Base-by-base conservation (phyloP, 495 filamentous ascomycete species). In the Penicillium bialowiezense region DNA sequence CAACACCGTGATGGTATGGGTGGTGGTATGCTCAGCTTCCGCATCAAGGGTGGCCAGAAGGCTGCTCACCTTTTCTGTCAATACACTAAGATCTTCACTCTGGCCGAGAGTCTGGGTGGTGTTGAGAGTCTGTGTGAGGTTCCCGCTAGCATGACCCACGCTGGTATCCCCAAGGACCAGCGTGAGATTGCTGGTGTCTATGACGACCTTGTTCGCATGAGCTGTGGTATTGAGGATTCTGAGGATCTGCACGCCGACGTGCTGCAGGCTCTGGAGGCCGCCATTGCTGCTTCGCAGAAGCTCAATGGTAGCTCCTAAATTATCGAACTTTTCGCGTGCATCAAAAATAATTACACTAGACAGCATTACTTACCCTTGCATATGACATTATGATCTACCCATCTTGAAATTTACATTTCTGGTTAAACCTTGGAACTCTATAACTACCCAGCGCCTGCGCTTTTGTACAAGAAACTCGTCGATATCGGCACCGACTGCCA, bases 11-110 rank as follows among this genome's bases (percentile, higher is more conserved):
- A 93, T 55, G 95, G 90, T 41, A 85, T 97, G 81, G 95, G 95
- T 37, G 93, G 93, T 56, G 93, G 93, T 45, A 97, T 98, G 95
- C 80, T 98, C 33, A 90, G 85, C 45, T 98, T 98, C 86, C 87
- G 93, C 44, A 88, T 98, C 65, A 82, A 83, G 51, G 93, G 95
- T 42, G 93, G 93, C n/a, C 74, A 87, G 54, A 76, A 76, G 35
- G 93, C 91, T 1, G 95, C 93, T 2, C 88, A 93, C 69, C 77
- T 83, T 21, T 97, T 99, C 80, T 97, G 95, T 78, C 82, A 95
- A 69, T 74, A 77, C 37, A 96, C 90, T 37, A 82, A 82, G 55
- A 82, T 99, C 63, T 97, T 95, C 73, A 96, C 90, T 3, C 75
- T 99, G 15, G 93, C 93, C 3, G 93, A 99, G 79, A 88, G 83